These are phyloP conservation scores for Tetramitus jugosus DNA, from an alignment of 208 protist species.

Conservation along the genomic window DNA sequence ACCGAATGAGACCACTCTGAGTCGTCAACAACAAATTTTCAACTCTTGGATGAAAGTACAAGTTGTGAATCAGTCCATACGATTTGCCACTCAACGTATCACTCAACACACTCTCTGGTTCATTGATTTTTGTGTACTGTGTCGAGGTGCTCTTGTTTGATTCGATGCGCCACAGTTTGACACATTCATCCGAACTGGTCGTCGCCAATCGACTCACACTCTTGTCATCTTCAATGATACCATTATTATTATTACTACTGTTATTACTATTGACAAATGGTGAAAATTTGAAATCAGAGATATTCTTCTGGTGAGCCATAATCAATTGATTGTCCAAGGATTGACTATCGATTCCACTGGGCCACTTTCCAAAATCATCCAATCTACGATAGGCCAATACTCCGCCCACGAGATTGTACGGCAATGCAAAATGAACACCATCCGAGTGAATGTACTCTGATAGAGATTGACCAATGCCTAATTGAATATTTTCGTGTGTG, in stretches of 20 bases:
- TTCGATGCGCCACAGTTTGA: slow-evolving; percentile 54
- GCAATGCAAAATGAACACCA: neutral
- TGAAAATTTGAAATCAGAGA: slow-evolving; percentile 16
- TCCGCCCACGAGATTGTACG: neutral
- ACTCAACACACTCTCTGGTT: neutral
- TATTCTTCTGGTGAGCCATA: neutral
- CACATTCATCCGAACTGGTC: slow-evolving; percentile 50
- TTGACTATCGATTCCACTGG: neutral
- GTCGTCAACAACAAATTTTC: neutral
- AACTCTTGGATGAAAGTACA: neutral
- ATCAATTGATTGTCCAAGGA: neutral
- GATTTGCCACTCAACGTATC: neutral
- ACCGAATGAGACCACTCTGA: neutral
- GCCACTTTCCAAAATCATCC: slow-evolving; percentile 1
- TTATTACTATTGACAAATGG: slow-evolving; percentile 25
- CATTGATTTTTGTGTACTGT: neutral
- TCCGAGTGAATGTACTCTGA: neutral
- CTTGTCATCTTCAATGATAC: too few species aligned
- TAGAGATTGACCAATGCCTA: neutral
- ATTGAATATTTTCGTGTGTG: neutral
- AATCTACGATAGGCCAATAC: neutral
- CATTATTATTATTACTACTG: too few species aligned
- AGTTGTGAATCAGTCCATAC: neutral
- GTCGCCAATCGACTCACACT: too few species aligned
- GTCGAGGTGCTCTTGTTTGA: neutral